These are phyloP conservation scores for Sphaerosporella brunnea DNA, from an alignment of 495 filamentous ascomycete species.

Conservation along the genomic window DNA sequence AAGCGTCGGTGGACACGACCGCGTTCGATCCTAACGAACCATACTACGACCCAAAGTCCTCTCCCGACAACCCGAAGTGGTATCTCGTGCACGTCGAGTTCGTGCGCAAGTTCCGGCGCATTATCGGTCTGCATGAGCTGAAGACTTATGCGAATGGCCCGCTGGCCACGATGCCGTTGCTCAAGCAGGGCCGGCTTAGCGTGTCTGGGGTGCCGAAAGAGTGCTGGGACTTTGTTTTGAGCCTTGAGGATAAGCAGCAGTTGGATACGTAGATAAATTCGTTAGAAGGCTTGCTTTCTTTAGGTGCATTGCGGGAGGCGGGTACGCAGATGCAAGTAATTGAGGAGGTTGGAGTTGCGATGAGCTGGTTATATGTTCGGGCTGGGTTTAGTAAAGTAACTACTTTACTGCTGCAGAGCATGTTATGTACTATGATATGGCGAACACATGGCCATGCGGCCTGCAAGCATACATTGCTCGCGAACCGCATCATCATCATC, in stretches of 20 bases:
- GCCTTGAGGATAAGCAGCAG: conserved; percentile 29
- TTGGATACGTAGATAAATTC: not conserved
- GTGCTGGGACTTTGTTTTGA: conserved; percentile 69
- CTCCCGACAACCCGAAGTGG: conserved; percentile 72
- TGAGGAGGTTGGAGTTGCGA: no score
- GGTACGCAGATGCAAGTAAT: no score
- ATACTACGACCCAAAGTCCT: conserved; percentile 65
- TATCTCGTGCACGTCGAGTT: conserved; percentile 75
- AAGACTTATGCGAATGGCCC: conserved; percentile 44
- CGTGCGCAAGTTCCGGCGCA: conserved; percentile 55
- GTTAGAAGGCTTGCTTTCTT: no score
- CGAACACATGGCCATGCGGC: no score
- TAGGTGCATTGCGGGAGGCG: no score
- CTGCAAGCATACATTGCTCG: no score
- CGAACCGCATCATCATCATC: no score
- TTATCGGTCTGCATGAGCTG: conserved; percentile 56
- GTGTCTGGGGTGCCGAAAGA: conserved; percentile 54
- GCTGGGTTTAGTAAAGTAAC: no score
- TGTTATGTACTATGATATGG: no score
- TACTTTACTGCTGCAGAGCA: no score
- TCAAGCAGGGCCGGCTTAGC: conserved; percentile 65
- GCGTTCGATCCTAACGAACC: conserved; percentile 61
- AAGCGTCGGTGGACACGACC: conserved; percentile 62
- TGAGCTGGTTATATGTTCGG: no score
- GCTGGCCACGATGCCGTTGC: conserved; percentile 65